Conservation (phyloP, 345 rosid species). For the Syzygium aqueum region DNA sequence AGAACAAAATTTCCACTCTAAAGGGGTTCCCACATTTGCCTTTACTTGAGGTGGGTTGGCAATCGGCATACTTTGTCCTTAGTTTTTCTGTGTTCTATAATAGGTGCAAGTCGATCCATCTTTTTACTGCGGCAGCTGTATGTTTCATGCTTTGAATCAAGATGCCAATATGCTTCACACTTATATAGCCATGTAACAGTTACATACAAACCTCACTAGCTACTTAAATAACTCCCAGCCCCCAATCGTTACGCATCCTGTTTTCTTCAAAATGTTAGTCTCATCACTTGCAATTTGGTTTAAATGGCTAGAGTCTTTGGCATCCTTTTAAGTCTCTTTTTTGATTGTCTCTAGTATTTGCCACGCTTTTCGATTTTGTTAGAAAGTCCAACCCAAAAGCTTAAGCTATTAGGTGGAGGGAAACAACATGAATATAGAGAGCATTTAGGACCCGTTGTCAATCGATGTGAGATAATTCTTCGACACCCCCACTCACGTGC, state of each 20-base stretch:
- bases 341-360: not conserved
- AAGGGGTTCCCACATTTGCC: constrained; percentile 91
- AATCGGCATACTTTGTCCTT: not conserved
- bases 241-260: not conserved
- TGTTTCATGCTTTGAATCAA: not conserved
- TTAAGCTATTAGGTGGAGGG: too few species aligned
- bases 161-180: not conserved
- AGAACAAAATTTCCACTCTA: constrained; percentile 83
- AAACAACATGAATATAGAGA: too few species aligned
- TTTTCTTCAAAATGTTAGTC: not conserved
- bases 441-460: too few species aligned
- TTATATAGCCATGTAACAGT: not conserved
- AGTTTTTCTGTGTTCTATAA: not conserved
- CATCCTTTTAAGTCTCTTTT: not conserved
- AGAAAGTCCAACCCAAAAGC: too few species aligned
- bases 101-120: not conserved
- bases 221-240: not conserved
- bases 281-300: not conserved
- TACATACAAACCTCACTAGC: not conserved
- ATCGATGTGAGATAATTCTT: too few species aligned
- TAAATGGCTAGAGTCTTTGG: not conserved
- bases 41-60: constrained; percentile 65
- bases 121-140: not conserved
- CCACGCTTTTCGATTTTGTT: not conserved
- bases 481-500: too few species aligned